These are phyloP conservation scores for Diplodia seriata DNA, from an alignment of 2,329 filamentous ascomycete genomes.

Conservation along the genomic window DNA sequence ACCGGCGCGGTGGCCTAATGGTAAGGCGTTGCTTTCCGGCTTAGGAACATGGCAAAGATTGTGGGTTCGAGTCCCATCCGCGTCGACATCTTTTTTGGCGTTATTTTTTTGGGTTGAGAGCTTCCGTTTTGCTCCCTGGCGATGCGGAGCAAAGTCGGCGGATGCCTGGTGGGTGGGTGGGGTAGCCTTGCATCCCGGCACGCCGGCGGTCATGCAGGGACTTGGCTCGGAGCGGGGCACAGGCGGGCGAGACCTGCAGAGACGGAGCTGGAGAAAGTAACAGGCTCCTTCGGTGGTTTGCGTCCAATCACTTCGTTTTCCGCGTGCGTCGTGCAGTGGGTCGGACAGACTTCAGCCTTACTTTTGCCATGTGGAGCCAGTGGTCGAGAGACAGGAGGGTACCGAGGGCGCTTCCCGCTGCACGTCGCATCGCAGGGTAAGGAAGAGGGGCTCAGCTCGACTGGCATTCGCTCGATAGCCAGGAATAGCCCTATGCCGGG, in stretches of 20 bases:
- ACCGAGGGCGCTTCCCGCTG: background rate
- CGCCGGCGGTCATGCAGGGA: constrained; percentile 9
- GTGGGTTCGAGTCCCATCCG: constrained; percentile 33
- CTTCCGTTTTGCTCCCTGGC: background rate
- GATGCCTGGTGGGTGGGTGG: background rate
- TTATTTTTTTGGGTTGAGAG: background rate
- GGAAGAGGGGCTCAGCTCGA: background rate
- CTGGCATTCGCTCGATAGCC: too few species aligned
- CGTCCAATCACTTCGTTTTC: background rate
- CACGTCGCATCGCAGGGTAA: background rate
- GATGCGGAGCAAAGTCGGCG: background rate
- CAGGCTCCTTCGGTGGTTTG: too few species aligned
- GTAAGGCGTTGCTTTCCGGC: constrained; percentile 38
- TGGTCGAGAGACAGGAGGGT: background rate
- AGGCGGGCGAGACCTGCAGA: background rate
- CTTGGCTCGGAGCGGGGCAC: background rate
- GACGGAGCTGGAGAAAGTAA: background rate
- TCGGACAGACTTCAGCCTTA: constrained; percentile 13
- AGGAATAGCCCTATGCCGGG: background rate
- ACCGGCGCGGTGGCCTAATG: constrained; percentile 44
- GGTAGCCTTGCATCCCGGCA: constrained; percentile 11
- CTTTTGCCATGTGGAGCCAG: background rate
- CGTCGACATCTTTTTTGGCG: constrained; percentile 11
- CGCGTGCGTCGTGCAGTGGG: background rate
- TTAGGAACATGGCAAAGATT: constrained; percentile 31